Conservation (phyloP, 495 filamentous ascomycete species). For the Thozetella sp. region DNA sequence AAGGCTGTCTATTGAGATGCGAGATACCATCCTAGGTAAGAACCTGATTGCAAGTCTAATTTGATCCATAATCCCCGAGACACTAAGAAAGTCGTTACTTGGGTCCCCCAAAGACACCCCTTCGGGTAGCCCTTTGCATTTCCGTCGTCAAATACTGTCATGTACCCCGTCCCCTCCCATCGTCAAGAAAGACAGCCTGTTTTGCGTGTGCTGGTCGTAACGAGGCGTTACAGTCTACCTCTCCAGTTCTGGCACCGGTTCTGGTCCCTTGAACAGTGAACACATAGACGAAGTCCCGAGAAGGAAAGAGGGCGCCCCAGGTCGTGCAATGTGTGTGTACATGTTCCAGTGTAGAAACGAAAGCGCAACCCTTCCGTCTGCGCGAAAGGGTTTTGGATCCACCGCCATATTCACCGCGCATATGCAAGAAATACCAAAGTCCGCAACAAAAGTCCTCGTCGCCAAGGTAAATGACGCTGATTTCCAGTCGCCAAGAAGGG, state of each 20-base stretch:
- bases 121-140: neutral
- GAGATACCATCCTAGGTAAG: neutral
- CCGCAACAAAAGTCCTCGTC: neutral
- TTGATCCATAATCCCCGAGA: neutral
- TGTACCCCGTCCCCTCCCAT: neutral
- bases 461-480: too few relatives aligned
- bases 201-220: neutral
- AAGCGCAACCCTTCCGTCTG: too few relatives aligned
- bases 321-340: too few relatives aligned
- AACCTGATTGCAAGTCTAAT: neutral
- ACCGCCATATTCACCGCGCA: too few relatives aligned
- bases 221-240: neutral
- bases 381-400: too few relatives aligned
- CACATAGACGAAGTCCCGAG: too few relatives aligned
- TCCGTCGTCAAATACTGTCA: neutral
- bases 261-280: too few relatives aligned
- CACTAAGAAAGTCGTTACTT: neutral
- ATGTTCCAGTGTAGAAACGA: too few relatives aligned
- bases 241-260: neutral
- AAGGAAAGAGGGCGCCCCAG: too few relatives aligned
- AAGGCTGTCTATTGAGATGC: neutral
- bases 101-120: neutral
- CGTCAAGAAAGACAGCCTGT: neutral
- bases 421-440: too few relatives aligned
- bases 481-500: neutral